These are phyloP conservation scores for Malus sieversii DNA, from an alignment of 306 rosid genomes.

Conservation along the genomic window DNA sequence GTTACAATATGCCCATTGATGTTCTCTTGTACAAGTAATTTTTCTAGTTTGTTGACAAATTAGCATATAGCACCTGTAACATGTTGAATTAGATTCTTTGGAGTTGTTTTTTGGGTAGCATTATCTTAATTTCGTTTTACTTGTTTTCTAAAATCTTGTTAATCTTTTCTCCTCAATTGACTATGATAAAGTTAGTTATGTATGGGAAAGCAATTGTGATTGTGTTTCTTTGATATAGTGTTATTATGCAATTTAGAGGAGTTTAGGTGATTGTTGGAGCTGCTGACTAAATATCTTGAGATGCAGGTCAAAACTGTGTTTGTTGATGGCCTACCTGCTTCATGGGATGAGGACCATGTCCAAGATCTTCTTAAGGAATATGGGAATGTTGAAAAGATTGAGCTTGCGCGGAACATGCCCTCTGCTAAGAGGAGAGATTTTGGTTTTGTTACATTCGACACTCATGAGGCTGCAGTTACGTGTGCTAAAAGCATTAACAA, in stretches of 20 bases:
- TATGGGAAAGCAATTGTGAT: background rate
- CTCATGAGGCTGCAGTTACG: conserved; percentile 79
- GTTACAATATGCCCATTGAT: background rate
- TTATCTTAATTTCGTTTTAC: background rate
- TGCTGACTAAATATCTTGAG: conserved; percentile 23
- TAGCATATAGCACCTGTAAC: background rate
- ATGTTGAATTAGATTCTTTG: background rate
- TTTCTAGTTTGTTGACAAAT: background rate
- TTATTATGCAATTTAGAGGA: background rate
- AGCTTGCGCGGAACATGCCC: conserved; percentile 96
- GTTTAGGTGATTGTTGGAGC: background rate
- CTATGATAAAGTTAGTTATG: background rate
- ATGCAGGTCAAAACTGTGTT: conserved; percentile 95
- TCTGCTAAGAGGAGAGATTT: conserved; percentile 93
- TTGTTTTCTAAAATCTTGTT: background rate
- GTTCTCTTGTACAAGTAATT: background rate
- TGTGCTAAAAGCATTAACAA: conserved; percentile 87
- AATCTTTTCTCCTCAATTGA: background rate
- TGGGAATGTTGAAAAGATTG: conserved; percentile 76
- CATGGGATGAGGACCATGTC: conserved; percentile 88
- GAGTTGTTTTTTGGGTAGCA: background rate
- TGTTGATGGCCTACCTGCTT: conserved; percentile 85
- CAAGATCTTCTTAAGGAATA: conserved; percentile 62
- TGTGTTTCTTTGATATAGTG: background rate
- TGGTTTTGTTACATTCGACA: conserved; percentile 87